Evolutionary conservation across 148 eudicot species (phyloP).

Genomic region (Selenicereus undatus): DNA sequence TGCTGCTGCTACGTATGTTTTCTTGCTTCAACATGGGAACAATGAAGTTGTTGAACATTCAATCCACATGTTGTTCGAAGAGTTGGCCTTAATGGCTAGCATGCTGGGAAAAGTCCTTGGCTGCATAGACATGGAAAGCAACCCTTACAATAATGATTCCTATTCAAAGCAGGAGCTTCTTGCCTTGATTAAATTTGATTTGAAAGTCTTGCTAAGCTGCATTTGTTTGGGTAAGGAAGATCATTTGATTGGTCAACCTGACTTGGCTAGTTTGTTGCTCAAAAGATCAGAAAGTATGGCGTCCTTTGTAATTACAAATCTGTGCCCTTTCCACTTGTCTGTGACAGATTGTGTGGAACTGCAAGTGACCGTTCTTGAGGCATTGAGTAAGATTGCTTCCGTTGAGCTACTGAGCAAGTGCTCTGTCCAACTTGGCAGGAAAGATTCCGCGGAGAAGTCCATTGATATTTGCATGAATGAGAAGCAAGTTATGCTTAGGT

Average conservation of each 20-base stretch:
- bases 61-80: slow-evolving; percentile 51
- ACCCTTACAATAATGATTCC: slow-evolving; percentile 14
- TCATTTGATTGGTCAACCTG: slow-evolving; percentile 41
- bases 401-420: slow-evolving; percentile 63
- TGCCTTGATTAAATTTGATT: slow-evolving; percentile 69
- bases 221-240: slow-evolving; percentile 47
- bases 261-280: slow-evolving; percentile 48
- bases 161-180: slow-evolving; percentile 62
- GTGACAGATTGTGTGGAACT: slow-evolving; percentile 45
- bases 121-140: slow-evolving; percentile 22
- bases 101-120: slow-evolving; percentile 34
- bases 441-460: slow-evolving; percentile 25
- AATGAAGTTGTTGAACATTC: slow-evolving; percentile 74
- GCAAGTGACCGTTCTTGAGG: slow-evolving; percentile 61
- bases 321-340: slow-evolving; percentile 50
- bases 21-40: slow-evolving; percentile 85
- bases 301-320: slow-evolving; percentile 38
- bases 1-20: slow-evolving; percentile 82
- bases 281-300: slow-evolving; percentile 58
- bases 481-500: slow-evolving; percentile 26
- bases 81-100: slow-evolving; percentile 51
- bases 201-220: slow-evolving; percentile 73
- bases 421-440: slow-evolving; percentile 30
- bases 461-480: slow-evolving; percentile 22
- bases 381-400: slow-evolving; percentile 49